phyloP scores from a whole-genome alignment of 2,329 filamentous ascomycete species.

The Xylariaceae sp. region DNA sequence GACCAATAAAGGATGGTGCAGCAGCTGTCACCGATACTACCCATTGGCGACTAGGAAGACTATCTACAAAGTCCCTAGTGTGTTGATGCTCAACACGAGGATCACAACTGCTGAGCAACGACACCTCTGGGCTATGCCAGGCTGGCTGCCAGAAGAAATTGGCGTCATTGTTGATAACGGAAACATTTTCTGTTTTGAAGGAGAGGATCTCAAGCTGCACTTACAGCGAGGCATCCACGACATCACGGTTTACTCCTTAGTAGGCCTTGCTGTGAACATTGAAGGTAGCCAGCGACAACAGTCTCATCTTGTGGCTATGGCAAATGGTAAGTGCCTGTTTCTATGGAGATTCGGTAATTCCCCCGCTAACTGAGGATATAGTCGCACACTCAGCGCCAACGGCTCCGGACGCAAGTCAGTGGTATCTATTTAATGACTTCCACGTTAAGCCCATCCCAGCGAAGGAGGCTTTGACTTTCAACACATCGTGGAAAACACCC shows the following conservation, averaged over 20 bases:
- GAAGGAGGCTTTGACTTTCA: constrained; percentile 84
- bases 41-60: constrained; percentile 79
- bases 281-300: constrained; percentile 80
- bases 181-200: constrained; percentile 94
- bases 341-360: not conserved
- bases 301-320: constrained; percentile 82
- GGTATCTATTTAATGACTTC: constrained; percentile 98
- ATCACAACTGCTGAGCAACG: constrained; percentile 67
- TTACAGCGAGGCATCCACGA: constrained; percentile 73
- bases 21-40: constrained; percentile 84
- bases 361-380: constrained; percentile 34
- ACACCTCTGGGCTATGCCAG: constrained; percentile 79
- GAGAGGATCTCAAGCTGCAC: constrained; percentile 77
- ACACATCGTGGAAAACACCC: constrained; percentile 86
- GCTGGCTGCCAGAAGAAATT: constrained; percentile 90
- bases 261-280: constrained; percentile 86
- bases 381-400: constrained; percentile 62
- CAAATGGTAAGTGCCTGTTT: constrained; percentile 59
- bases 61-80: constrained; percentile 72
- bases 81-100: constrained; percentile 84
- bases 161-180: constrained; percentile 85
- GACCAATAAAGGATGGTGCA: constrained; percentile 88
- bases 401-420: constrained; percentile 60
- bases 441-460: constrained; percentile 73
- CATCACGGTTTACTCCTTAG: constrained; percentile 83